Conservation (phyloP, 805 yeast genomes). For the Phaffomyces opuntiae region DNA sequence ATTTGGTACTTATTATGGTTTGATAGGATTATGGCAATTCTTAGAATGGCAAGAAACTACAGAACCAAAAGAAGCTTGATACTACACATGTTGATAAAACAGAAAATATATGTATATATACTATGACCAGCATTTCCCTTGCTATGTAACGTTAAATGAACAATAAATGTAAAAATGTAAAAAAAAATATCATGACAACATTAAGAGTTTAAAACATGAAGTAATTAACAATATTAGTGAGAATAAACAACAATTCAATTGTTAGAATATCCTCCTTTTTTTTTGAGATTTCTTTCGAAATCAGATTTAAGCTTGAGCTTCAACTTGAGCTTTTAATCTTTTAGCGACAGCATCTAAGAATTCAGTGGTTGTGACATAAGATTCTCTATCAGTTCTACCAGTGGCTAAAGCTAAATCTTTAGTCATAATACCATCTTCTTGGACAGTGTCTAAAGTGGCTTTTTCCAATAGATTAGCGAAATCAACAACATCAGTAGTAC, state of each 20-base stretch:
- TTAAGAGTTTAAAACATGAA: too few species aligned
- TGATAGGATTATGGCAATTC: constrained; percentile 38
- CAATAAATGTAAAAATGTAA: background rate
- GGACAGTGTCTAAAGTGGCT: constrained; percentile 67
- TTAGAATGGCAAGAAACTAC: constrained; percentile 25
- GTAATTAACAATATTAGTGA: background rate
- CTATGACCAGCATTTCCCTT: constrained; percentile 23
- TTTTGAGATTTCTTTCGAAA: background rate
- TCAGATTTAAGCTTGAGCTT: constrained; percentile 3
- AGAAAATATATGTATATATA: background rate
- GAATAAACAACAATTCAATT: constrained; percentile 4
- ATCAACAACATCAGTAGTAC: constrained; percentile 60
- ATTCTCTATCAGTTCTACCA: constrained; percentile 52
- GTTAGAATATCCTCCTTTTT: background rate
- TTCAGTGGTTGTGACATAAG: constrained; percentile 68
- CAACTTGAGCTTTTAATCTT: constrained; percentile 29
- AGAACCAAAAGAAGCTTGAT: background rate
- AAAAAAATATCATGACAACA: background rate
- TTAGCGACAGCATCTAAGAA: constrained; percentile 72
- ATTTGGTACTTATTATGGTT: constrained; percentile 38
- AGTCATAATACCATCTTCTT: constrained; percentile 71
- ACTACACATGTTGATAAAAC: too few species aligned
- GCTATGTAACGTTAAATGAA: constrained; percentile 13
- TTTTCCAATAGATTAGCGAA: constrained; percentile 61
- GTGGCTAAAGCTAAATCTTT: constrained; percentile 73